Evolutionary conservation across 352 stramenopile species (phyloP).

Genomic region (Pythium coloratum): DNA sequence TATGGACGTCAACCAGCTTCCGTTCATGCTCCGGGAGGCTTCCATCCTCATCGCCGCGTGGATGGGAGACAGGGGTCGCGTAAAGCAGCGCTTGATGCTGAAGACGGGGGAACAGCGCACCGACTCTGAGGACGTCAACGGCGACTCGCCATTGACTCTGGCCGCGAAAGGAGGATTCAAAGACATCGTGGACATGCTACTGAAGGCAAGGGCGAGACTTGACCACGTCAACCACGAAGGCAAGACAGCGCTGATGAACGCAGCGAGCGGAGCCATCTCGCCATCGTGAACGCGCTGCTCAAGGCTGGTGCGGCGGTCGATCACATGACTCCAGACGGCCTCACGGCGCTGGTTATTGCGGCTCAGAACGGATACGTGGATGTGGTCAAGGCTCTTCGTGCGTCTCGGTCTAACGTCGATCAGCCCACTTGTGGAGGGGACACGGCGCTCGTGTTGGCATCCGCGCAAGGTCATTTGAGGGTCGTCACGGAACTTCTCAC

Average conservation of each 20-base stretch:
- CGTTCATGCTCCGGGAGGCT: too few species aligned
- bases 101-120: background rate
- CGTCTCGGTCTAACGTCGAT: too few species aligned
- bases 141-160: background rate
- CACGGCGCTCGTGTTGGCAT: too few species aligned
- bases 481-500: too few species aligned
- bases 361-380: too few species aligned
- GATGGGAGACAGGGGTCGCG: background rate
- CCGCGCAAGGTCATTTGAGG: too few species aligned
- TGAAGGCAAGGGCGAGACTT: background rate
- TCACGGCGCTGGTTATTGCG: too few species aligned
- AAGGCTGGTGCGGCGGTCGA: background rate
- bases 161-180: background rate
- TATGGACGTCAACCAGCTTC: too few species aligned
- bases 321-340: too few species aligned
- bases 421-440: too few species aligned
- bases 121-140: background rate
- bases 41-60: background rate
- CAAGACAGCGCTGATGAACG: background rate
- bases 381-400: too few species aligned
- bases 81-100: background rate
- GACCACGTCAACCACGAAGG: background rate
- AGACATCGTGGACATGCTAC: background rate
- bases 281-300: background rate
- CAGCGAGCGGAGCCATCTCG: background rate